phyloP scores from a whole-genome alignment of 1,139 yeast genomes.

The Scheffersomyces quercinus region DNA sequence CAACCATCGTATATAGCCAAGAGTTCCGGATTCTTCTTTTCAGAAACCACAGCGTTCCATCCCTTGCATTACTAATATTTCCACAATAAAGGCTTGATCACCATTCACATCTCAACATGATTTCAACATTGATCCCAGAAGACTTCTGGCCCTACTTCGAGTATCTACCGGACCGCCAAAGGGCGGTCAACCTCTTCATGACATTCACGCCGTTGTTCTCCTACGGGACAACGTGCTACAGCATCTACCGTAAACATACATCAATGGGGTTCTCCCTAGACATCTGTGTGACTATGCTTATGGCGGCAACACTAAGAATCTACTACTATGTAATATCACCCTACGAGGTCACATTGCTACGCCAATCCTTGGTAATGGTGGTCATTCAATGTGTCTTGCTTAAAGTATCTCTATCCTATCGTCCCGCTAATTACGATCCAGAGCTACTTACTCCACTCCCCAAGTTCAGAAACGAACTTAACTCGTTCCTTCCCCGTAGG shows the following conservation, averaged over 20 bases:
- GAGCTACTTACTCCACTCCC: conserved; percentile 39
- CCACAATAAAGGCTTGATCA: background rate
- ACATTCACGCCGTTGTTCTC: conserved; percentile 81
- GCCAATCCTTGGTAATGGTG: conserved; percentile 80
- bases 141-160: conserved; percentile 32
- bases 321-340: conserved; percentile 79
- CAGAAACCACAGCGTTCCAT: background rate
- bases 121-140: conserved; percentile 19
- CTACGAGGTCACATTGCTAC: conserved; percentile 68
- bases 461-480: conserved; percentile 28
- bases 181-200: conserved; percentile 46
- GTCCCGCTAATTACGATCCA: conserved; percentile 48
- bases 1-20: no score
- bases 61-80: background rate
- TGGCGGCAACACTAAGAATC: conserved; percentile 72
- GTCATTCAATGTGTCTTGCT: conserved; percentile 67
- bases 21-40: no score
- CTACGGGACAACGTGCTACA: conserved; percentile 77
- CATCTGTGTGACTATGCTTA: conserved; percentile 86
- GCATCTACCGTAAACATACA: conserved; percentile 62
- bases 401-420: conserved; percentile 60
- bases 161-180: conserved; percentile 46
- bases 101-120: background rate
- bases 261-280: conserved; percentile 83
- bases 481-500: conserved; percentile 19